phyloP scores from a whole-genome alignment of 2,329 filamentous ascomycete species.

The Lomentospora prolificans region DNA sequence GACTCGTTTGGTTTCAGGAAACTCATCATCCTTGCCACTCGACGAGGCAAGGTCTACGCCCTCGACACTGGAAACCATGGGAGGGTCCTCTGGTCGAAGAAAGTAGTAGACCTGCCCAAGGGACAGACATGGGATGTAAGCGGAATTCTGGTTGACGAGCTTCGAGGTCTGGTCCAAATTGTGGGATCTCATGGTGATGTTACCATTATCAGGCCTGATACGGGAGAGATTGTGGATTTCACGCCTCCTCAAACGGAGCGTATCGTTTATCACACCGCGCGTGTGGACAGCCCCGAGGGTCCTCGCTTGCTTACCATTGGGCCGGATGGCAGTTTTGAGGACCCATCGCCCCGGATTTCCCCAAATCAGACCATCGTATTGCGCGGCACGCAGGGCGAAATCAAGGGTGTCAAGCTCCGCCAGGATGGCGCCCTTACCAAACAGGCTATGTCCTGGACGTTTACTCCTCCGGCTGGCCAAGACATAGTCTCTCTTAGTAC shows the following conservation, averaged over 20 bases:
- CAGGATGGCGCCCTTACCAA: slow-evolving; percentile 28
- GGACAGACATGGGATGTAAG: slow-evolving; percentile 56
- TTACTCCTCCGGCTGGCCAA: slow-evolving; percentile 56
- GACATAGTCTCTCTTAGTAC: slow-evolving; percentile 59
- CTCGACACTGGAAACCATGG: slow-evolving; percentile 70
- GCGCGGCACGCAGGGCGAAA: slow-evolving; percentile 33
- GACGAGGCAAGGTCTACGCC: slow-evolving; percentile 68
- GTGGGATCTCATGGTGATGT: slow-evolving; percentile 53
- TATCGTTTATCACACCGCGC: slow-evolving; percentile 29
- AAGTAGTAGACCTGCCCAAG: slow-evolving; percentile 47
- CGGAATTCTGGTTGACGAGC: slow-evolving; percentile 54
- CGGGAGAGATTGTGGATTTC: slow-evolving; percentile 40
- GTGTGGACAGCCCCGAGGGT: slow-evolving; percentile 42
- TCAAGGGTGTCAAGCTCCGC: slow-evolving; percentile 47
- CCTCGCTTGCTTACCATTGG: slow-evolving; percentile 46
- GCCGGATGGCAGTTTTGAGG: slow-evolving; percentile 35
- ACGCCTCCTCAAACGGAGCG: slow-evolving; percentile 23
- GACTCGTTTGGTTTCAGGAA: slow-evolving; percentile 87
- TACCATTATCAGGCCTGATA: slow-evolving; percentile 42
- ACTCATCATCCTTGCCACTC: slow-evolving; percentile 69
- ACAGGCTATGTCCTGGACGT: slow-evolving; percentile 58
- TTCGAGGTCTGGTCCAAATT: slow-evolving; percentile 44
- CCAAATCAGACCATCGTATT: slow-evolving; percentile 47
- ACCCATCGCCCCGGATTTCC: slow-evolving; percentile 33
- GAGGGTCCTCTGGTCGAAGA: slow-evolving; percentile 63